phyloP scores from a whole-genome alignment of 768 basidiomycete genomes.

The Suillus spraguei region DNA sequence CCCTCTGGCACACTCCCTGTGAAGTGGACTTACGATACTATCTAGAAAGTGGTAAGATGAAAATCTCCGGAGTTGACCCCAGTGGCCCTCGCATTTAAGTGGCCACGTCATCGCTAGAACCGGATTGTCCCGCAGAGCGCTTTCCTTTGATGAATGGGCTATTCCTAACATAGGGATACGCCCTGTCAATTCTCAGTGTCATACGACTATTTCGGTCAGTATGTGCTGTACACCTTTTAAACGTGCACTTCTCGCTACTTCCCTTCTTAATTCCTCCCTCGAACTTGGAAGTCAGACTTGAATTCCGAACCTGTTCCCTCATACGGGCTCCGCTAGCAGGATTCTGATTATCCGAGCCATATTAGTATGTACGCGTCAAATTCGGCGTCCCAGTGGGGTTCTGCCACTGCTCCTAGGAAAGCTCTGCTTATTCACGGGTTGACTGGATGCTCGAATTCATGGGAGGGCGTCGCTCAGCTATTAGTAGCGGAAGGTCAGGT shows the following conservation, averaged over 20 bases:
- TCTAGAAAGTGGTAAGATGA: background rate
- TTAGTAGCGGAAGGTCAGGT: slow-evolving; percentile 21
- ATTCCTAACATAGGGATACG: background rate
- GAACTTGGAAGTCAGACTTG: background rate
- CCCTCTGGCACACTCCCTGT: background rate
- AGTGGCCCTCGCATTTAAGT: background rate
- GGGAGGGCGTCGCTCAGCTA: slow-evolving; percentile 19
- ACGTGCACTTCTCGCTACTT: background rate
- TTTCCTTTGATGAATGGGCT: background rate
- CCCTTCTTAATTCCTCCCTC: background rate
- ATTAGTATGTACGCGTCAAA: background rate
- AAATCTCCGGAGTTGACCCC: background rate
- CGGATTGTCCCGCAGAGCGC: background rate
- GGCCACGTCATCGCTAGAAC: background rate
- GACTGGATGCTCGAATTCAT: slow-evolving; percentile 19
- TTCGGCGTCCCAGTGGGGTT: slow-evolving; percentile 22
- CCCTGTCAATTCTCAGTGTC: background rate
- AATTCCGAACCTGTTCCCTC: background rate
- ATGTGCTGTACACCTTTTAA: background rate
- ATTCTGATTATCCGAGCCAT: background rate
- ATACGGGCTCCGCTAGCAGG: too few relatives aligned
- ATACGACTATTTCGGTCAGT: background rate
- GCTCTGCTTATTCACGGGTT: slow-evolving; percentile 22
- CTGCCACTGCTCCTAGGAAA: slow-evolving; percentile 15
- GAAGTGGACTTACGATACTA: background rate